Evolutionary conservation across 106 monocot genomes (phyloP), one percentile per base, ranked within the genome.

Genomic region (Dioscorea alata): DNA sequence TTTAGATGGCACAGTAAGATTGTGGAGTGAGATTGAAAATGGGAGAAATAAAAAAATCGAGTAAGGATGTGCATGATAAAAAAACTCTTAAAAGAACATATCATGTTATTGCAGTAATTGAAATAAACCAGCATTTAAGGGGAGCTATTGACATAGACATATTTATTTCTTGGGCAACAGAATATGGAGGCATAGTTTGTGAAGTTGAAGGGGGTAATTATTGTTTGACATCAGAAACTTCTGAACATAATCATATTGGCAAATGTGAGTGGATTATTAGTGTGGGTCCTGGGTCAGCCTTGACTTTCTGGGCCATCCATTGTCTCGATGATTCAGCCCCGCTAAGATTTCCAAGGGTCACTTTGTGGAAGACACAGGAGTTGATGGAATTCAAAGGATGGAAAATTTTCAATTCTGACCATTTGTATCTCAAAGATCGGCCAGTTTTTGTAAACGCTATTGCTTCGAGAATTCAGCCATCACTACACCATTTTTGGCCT

Each of bases 1-100:
- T 73, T 74, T 83, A 57, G 99, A 99, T 81, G 93, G 99, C 35
- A 76, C 87, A 33, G 85, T 88, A 32, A 83, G 99, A 85, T 61
- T 99, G 22, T 99, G 99, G 99, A 81, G 93, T 80, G 87, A 99
- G 76, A 65, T 87, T 78, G 87, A 87, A 33, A 63, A 63, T 78
- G 70, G 71, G 17, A 83, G 67, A 63, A 32, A 54, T 61, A 90
- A 64, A 64, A n/a, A 86, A 81, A 71, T 49, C 31, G 7, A 70
- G 50, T 60, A 87, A 80, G 63, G 84, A 80, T 7, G 61, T 14
- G 21, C 69, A 79, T 79, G 76, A 81, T 61, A 73, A 56, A 34
- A 91, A 76, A 57, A 57, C 16, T 32, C 4, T 23, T 9, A 73
- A 60, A 54, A 72, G 22, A 78, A 75, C 85, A 25, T 99, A 88